Evolutionary conservation across 176 grass and related monocot species (phyloP), one percentile per base, ranked within the genome.

Genomic region (Carex cristatella): DNA sequence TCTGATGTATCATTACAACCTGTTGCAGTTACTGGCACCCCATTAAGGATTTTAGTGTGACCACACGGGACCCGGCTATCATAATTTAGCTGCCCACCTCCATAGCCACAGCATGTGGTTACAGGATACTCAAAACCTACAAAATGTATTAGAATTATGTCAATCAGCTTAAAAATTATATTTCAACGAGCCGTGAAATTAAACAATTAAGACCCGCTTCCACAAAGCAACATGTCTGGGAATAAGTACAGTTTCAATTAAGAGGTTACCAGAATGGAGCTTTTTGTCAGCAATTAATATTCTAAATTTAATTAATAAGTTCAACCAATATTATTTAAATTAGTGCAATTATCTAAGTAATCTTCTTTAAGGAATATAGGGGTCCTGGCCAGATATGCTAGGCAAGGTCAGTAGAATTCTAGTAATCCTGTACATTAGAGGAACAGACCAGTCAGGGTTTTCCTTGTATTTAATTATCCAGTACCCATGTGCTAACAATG

Each of bases 61-160:
- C 96, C 96, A 60, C 93, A 95, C 1, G 93, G 87, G 69, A 95
- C 87, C 59, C 67, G 68, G 62, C 91, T 78, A 83, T 95, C 93
- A 18, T 98, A 98, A 82, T 98, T 98, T 80, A 98, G 65, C 53
- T 91, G 91, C 40, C 86, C 89, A 11, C 96, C 96, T 62, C 96
- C 96, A 76, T 95, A 95, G 71, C 93, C 96, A 88, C 93, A 99
- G 73, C 96, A 99, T 64, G 86, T 89, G 78, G 90, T 11, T 31
- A 85, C 85, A 32, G 91, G 77, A 73, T 93, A 67, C 67, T 95
- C 93, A 27, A 99, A 99, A 40, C 96, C 96, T 99, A 84, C 48
- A 84, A 9, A 77, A 72, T 77, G 73, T 77, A 77, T 57, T 27
- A 32, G 5, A 77, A 11, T 77, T 32, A 2, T 77, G 32, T 77